phyloP scores from a whole-genome alignment of 495 filamentous ascomycete species.

The Podospora anserina region DNA sequence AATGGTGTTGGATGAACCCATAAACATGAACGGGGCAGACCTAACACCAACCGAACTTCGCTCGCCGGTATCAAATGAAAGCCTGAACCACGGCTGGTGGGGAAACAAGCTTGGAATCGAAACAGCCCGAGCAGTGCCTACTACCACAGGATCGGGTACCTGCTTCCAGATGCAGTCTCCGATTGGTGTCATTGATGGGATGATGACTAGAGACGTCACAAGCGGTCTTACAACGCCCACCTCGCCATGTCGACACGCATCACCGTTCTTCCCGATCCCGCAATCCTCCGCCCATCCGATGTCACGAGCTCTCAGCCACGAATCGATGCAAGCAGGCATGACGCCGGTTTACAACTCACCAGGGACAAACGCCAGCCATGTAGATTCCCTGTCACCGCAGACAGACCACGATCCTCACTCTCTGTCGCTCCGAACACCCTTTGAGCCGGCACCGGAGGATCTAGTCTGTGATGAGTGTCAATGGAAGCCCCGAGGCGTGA shows the following conservation, averaged over 20 bases:
- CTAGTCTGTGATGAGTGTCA: slow-evolving; percentile 39
- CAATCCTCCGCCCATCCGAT: slow-evolving; percentile 17
- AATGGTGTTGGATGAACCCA: slow-evolving; percentile 30
- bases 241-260: slow-evolving; percentile 15
- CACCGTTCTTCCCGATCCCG: slow-evolving; percentile 22
- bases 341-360: slow-evolving; percentile 18
- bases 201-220: background rate
- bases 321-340: slow-evolving; percentile 22
- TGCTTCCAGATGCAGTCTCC: slow-evolving; percentile 16
- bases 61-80: slow-evolving; percentile 12
- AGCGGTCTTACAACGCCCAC: slow-evolving; percentile 19
- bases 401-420: slow-evolving; percentile 16
- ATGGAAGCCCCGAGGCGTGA: slow-evolving; percentile 38
- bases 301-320: slow-evolving; percentile 28
- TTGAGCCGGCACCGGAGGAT: slow-evolving; percentile 22
- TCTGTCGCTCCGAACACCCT: background rate
- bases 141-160: slow-evolving; percentile 9
- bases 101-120: slow-evolving; percentile 14
- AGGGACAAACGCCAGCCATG: slow-evolving; percentile 12
- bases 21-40: slow-evolving; percentile 8
- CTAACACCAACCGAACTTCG: slow-evolving; percentile 15
- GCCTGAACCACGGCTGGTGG: slow-evolving; percentile 25
- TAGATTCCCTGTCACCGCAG: slow-evolving; percentile 19
- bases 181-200: slow-evolving; percentile 9
- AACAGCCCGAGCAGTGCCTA: slow-evolving; percentile 19